Evolutionary conservation across 1,284 basidiomycete genomes (phyloP), one percentile per base, ranked within the genome.

Genomic region (Tylopilus sp.): DNA sequence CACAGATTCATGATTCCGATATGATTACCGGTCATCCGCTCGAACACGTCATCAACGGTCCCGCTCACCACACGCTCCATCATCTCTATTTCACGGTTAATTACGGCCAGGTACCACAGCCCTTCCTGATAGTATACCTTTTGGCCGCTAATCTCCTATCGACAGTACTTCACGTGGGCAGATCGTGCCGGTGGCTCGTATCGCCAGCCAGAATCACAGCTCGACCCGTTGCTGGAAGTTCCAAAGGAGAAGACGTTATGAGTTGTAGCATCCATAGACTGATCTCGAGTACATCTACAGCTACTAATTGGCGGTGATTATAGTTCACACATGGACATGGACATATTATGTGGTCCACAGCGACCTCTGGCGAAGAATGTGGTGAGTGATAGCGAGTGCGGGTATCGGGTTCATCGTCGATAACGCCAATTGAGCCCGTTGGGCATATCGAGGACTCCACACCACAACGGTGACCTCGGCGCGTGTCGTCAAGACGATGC

Each of bases 1-100:
- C 1, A 14, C 19, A 92, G 90, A 99, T 99, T 63, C 96, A 99
- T 72, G 96, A 99, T 72, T 95, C 92, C n/a, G 97, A 99, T 76
- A 98, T 99, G 94, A 87, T 98, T 69, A 92, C 91, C 43, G 94
- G 90, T n/a, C 89, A 93, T 68, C 78, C 87, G 8, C 79, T 97
- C 3, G 96, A 98, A 73, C 86, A 81, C 65, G 74, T 94, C 70
- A 96, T 99, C 76, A 99, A 99, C 73, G 94, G 94, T 14, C 97
- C 96, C 4, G 93, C 96, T 5, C 96, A 99, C 67, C 96, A 99
- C 73, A 98, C 95, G 0, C 78, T 98, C 41, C 95, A 98, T 70
- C 96, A 98, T 68, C 74, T 98, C 35, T 94, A 95, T 76, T 98
- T 97, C 73, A 97, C 90, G 25, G 90, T 92, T 67, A 98, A 98